Evolutionary conservation across 2,329 filamentous ascomycete species (phyloP).

Genomic region (Penicillium sp.): DNA sequence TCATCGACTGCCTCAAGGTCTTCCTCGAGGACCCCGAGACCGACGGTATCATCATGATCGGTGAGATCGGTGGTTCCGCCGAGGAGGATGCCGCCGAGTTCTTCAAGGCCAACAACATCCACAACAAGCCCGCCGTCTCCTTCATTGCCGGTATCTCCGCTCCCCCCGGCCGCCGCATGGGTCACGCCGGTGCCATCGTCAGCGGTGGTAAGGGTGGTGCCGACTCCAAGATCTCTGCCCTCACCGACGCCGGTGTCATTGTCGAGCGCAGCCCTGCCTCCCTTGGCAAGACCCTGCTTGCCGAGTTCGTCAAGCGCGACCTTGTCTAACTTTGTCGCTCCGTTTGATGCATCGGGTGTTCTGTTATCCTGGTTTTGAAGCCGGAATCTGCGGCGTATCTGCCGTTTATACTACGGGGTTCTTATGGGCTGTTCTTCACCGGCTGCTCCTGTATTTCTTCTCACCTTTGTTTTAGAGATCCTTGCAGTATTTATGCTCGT

Average conservation of each 20-base stretch:
- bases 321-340: constrained; percentile 63
- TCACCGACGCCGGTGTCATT: constrained; percentile 88
- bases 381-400: constrained; percentile 22
- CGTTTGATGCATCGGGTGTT: constrained; percentile 17
- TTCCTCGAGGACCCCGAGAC: constrained; percentile 96
- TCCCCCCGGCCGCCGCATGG: constrained; percentile 94
- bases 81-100: constrained; percentile 99
- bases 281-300: constrained; percentile 88
- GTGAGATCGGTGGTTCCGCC: constrained; percentile 94
- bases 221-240: constrained; percentile 94
- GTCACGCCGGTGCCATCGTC: constrained; percentile 97
- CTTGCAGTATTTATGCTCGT: constrained; percentile 36
- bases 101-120: constrained; percentile 84
- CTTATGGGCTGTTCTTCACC: constrained; percentile 21
- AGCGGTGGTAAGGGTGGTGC: constrained; percentile 96
- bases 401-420: constrained; percentile 20
- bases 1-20: constrained; percentile 97
- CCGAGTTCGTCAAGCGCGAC: constrained; percentile 94
- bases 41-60: constrained; percentile 99
- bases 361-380: constrained; percentile 19
- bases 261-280: constrained; percentile 91
- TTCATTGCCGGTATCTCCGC: constrained; percentile 99
- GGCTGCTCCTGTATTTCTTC: constrained; percentile 30
- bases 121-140: constrained; percentile 92
- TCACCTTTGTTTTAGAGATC: constrained; percentile 35